Evolutionary conservation across 2,329 filamentous ascomycete genomes (phyloP).

Genomic region (Byssochlamys sp.): DNA sequence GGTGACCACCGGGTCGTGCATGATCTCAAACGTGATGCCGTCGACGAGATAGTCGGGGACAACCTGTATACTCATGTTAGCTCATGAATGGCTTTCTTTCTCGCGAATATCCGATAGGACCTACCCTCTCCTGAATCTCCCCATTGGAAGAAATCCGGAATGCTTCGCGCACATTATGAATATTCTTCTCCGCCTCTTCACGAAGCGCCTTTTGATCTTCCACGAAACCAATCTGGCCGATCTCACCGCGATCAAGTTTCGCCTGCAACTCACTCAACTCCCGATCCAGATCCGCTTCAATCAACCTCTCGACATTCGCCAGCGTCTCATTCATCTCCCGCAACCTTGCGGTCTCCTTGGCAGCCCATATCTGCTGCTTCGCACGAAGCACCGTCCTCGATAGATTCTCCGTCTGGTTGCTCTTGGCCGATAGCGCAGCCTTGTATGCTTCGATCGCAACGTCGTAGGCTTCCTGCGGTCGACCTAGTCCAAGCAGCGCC

Average conservation of each 20-base stretch:
- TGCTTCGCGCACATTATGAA: constrained; percentile 36
- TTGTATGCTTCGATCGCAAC: constrained; percentile 65
- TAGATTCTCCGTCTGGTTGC: constrained; percentile 60
- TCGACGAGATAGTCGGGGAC: constrained; percentile 42
- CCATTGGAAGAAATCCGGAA: constrained; percentile 34
- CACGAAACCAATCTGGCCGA: constrained; percentile 56
- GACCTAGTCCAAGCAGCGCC: constrained; percentile 64
- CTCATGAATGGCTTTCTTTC: not conserved
- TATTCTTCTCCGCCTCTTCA: constrained; percentile 39
- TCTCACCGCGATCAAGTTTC: constrained; percentile 28
- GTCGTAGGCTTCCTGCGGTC: constrained; percentile 62
- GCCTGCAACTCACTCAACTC: constrained; percentile 28
- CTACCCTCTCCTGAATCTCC: constrained; percentile 35
- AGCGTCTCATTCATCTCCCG: constrained; percentile 37
- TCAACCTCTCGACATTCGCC: constrained; percentile 30
- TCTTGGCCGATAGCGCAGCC: constrained; percentile 53
- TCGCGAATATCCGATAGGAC: not conserved
- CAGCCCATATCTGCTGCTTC: constrained; percentile 80
- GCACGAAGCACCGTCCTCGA: constrained; percentile 65
- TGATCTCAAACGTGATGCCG: constrained; percentile 41
- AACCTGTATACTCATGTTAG: constrained; percentile 18
- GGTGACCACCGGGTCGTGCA: constrained; percentile 43
- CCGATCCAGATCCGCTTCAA: constrained; percentile 30
- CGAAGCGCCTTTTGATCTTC: constrained; percentile 54
- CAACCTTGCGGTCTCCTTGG: constrained; percentile 48